A percentile compares a stretch with the other conserved stretches of the same genome.
Evolutionary conservation across 2,329 filamentous ascomycete genomes (phyloP).

Genomic region (Aspergillus oerlinghausenensis): DNA sequence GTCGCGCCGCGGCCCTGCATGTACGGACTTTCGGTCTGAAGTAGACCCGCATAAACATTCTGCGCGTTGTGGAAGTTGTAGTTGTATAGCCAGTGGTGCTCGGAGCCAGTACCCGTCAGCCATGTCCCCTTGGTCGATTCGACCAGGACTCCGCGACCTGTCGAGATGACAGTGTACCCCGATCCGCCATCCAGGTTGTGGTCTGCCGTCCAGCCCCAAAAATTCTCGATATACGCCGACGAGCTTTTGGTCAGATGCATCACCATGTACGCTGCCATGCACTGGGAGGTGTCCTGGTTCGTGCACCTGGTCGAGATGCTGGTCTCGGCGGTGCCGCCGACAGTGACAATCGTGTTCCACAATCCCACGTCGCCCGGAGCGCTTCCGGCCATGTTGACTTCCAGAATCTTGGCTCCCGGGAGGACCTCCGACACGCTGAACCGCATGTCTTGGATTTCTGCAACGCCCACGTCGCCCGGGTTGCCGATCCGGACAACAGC

Average conservation of each 20-base stretch:
- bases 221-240: constrained; percentile 53
- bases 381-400: constrained; percentile 48
- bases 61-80: constrained; percentile 43
- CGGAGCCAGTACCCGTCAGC: constrained; percentile 44
- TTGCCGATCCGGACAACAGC: constrained; percentile 51
- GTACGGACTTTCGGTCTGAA: constrained; percentile 34
- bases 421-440: constrained; percentile 49
- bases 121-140: constrained; percentile 41
- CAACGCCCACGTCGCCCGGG: constrained; percentile 46
- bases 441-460: constrained; percentile 50
- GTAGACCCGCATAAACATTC: constrained; percentile 39
- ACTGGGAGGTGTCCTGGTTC: constrained; percentile 32
- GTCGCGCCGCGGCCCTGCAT: constrained; percentile 29
- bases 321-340: constrained; percentile 45
- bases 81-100: constrained; percentile 47
- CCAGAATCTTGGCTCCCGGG: constrained; percentile 42
- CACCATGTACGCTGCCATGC: constrained; percentile 48
- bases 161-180: constrained; percentile 26
- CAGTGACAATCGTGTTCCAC: constrained; percentile 45
- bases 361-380: constrained; percentile 48
- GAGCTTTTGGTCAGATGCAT: constrained; percentile 48
- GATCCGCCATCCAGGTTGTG: constrained; percentile 45
- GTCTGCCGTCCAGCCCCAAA: constrained; percentile 48
- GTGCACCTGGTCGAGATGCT: constrained; percentile 38
- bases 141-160: constrained; percentile 39